A percentile compares a stretch with the other conserved stretches of the same genome.
phyloP scores from a whole-genome alignment of 1,284 basidiomycete genomes.

The Puccinia horiana region DNA sequence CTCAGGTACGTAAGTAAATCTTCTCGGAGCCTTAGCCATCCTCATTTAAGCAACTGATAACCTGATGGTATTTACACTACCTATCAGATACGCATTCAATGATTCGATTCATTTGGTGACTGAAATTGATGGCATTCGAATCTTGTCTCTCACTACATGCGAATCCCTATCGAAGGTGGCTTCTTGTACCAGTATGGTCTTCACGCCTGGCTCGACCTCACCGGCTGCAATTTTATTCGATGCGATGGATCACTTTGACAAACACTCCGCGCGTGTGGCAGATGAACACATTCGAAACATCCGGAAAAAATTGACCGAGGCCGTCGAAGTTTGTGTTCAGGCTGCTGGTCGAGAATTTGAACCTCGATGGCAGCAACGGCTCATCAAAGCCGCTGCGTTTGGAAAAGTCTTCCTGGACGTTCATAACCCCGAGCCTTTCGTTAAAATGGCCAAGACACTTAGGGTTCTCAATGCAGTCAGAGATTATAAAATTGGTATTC shows the following conservation, averaged over 20 bases:
- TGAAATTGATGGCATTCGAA: conserved; percentile 82
- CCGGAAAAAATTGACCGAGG: conserved; percentile 76
- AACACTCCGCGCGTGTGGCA: conserved; percentile 75
- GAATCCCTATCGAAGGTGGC: conserved; percentile 83
- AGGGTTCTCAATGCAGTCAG: conserved; percentile 94
- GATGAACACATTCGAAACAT: conserved; percentile 90
- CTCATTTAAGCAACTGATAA: background rate
- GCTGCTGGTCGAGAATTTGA: conserved; percentile 93
- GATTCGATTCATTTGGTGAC: conserved; percentile 76
- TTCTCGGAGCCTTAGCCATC: background rate
- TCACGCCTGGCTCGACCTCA: conserved; percentile 86
- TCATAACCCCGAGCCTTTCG: conserved; percentile 85
- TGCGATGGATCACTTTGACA: conserved; percentile 76
- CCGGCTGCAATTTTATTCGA: conserved; percentile 89
- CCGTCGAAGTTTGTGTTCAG: conserved; percentile 89
- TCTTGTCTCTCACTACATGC: conserved; percentile 75
- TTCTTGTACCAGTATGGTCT: conserved; percentile 63
- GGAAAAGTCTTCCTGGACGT: conserved; percentile 90
- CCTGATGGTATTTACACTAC: background rate
- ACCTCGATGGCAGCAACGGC: conserved; percentile 78
- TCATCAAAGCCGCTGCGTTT: conserved; percentile 89
- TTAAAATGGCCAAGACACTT: conserved; percentile 84
- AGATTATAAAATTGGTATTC: conserved; percentile 87
- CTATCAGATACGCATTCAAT: conserved; percentile 73
- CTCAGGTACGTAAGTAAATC: conserved; percentile 29